Conservation (phyloP, 1,284 basidiomycete species). For the Cutaneotrichosporon sp. region DNA sequence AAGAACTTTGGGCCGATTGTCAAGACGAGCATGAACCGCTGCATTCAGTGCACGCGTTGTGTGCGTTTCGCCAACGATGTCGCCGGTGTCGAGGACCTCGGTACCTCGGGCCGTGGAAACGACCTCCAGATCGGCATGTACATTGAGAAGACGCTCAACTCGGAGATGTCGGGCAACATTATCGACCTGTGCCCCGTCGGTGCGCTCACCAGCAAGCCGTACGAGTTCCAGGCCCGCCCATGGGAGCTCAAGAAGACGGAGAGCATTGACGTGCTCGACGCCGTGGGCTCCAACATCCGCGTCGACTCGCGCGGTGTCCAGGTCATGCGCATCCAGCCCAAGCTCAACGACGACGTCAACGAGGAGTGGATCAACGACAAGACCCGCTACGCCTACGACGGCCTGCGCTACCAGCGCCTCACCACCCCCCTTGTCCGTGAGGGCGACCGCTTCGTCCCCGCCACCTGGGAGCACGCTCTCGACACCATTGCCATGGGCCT, state of each 20-base stretch:
- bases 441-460: conserved; percentile 88
- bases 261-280: conserved; percentile 95
- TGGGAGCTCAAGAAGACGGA: conserved; percentile 99
- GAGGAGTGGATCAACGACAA: conserved; percentile 99
- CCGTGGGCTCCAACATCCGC: conserved; percentile 96
- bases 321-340: conserved; percentile 96
- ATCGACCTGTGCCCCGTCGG: conserved; percentile 95
- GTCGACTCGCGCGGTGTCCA: conserved; percentile 93
- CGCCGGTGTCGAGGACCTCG: conserved; percentile 96
- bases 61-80: conserved; percentile 99
- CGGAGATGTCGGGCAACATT: conserved; percentile 96
- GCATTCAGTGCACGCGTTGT: conserved; percentile 99
- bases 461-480: conserved; percentile 92
- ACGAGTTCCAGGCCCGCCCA: conserved; percentile 93
- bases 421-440: conserved; percentile 89
- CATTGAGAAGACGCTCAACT: conserved; percentile 96
- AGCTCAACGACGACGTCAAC: conserved; percentile 97
- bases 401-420: conserved; percentile 91
- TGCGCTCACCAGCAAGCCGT: conserved; percentile 96
- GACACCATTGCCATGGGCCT: conserved; percentile 78
- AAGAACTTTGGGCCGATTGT: conserved; percentile 98
- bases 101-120: conserved; percentile 95
- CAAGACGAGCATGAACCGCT: conserved; percentile 99
- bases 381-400: conserved; percentile 95
- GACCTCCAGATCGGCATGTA: conserved; percentile 99